Conservation (phyloP, 2,329 filamentous ascomycete genomes). For the Xylariaceae sp. region DNA sequence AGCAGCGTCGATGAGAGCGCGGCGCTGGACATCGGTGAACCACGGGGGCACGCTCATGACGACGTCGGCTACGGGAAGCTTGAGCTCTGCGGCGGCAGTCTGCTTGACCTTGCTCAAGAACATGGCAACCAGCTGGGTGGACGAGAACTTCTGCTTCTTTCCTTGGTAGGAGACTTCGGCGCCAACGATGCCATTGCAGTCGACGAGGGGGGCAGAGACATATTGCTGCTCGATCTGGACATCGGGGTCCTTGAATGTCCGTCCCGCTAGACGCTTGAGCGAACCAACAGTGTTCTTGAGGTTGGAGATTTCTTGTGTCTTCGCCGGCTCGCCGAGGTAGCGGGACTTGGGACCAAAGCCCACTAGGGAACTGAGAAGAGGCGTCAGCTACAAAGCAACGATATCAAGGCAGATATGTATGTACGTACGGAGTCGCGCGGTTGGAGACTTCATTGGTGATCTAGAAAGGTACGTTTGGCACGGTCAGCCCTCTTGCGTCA, state of each 20-base stretch:
- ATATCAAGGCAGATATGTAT: slow-evolving; percentile 9
- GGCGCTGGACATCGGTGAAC: slow-evolving; percentile 94
- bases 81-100: slow-evolving; percentile 81
- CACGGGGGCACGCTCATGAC: slow-evolving; percentile 92
- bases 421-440: slow-evolving; percentile 91
- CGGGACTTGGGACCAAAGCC: slow-evolving; percentile 91
- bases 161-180: slow-evolving; percentile 89
- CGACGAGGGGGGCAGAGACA: slow-evolving; percentile 78
- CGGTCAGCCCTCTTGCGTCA: slow-evolving; percentile 16
- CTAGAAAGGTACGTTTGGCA: slow-evolving; percentile 40
- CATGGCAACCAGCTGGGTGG: slow-evolving; percentile 90
- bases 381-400: slow-evolving; percentile 17
- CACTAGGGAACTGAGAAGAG: slow-evolving; percentile 67
- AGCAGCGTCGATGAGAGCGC: slow-evolving; percentile 81
- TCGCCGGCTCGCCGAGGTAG: slow-evolving; percentile 90
- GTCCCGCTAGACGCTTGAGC: slow-evolving; percentile 88
- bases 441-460: slow-evolving; percentile 99
- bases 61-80: slow-evolving; percentile 84
- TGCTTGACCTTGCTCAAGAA: slow-evolving; percentile 91
- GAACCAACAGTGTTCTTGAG: slow-evolving; percentile 96
- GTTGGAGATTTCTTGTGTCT: slow-evolving; percentile 99
- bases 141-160: slow-evolving; percentile 93
- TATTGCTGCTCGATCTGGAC: slow-evolving; percentile 88
- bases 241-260: slow-evolving; percentile 83
- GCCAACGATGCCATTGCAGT: slow-evolving; percentile 90